Base-by-base conservation (phyloP, 176 grass and related monocot species). In the Oryza meyeriana region DNA sequence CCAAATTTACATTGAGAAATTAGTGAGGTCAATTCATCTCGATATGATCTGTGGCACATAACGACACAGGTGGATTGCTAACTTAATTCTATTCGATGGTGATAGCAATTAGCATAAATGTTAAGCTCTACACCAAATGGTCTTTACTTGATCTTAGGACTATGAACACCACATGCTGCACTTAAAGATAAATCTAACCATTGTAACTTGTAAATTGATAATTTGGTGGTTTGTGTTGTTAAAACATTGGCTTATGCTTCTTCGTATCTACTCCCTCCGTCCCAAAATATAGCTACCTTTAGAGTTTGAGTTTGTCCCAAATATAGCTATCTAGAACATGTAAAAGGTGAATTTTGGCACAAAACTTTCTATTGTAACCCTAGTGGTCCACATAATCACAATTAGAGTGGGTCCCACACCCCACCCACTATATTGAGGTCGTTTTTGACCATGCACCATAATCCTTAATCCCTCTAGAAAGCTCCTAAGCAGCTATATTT, bases 1-100 rank as follows among this genome's bases (percentile, higher is more conserved):
- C 72, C 66, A 78, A 48, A 62, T 72, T 72, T 66, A 20, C 66
- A 85, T 16, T 65, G 57, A 2, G 22, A 85, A 81, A 70, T 77
- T 47, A 20, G 57, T 55, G 44, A 2, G 47, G 28, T 77, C 83
- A 78, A 39, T 89, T 85, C 72, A 72, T 50, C 72, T 81, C 18
- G 27, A 77, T 45, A 66, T 73, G 71, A 81, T 85, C 39, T 85
- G 24, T 69, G 24, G 28, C 50, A 36, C 61, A 74, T 68, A 74
- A 74, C 61, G 48, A 34, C 66, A 58, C 47, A 58, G 24, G 58
- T 58, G 12, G 45, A 13, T 67, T 35, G 0, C 44, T n/a, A 62
- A 65, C 70, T 80, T 85, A 89, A 39, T 75, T 89, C 62, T 61
- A 70, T 80, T 61, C 38, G 76, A 84, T 66, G 42, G 41, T 83